A percentile compares a stretch with the other conserved stretches of the same genome.
These are phyloP conservation scores for Paspalum notatum DNA, from an alignment of 176 grass and related monocot genomes.

Conservation along the genomic window DNA sequence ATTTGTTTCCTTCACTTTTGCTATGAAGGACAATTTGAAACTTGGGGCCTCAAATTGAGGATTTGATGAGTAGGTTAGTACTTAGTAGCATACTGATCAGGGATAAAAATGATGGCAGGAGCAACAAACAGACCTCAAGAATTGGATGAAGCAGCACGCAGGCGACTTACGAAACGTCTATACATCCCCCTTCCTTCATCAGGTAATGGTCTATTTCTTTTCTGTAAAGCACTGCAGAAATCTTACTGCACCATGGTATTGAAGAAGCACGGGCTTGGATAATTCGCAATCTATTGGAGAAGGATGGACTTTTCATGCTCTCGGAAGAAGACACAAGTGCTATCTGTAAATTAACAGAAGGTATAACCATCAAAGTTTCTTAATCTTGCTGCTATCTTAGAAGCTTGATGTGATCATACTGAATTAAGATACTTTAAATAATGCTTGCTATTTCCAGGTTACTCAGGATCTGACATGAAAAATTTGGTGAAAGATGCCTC, in stretches of 20 bases:
- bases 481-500: slow-evolving; percentile 98
- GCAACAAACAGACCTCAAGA: slow-evolving; percentile 98
- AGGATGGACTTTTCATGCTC: slow-evolving; percentile 93
- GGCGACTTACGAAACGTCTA: slow-evolving; percentile 86
- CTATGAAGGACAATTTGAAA: not conserved
- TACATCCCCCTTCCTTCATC: slow-evolving; percentile 96
- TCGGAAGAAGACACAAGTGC: slow-evolving; percentile 70
- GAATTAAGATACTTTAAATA: slow-evolving; percentile 28
- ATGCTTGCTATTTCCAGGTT: slow-evolving; percentile 60
- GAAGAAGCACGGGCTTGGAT: slow-evolving; percentile 92
- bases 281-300: slow-evolving; percentile 79
- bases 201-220: slow-evolving; percentile 55
- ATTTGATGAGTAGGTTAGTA: not conserved
- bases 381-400: slow-evolving; percentile 33
- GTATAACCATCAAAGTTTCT: slow-evolving; percentile 44
- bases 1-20: not conserved
- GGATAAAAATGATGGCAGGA: slow-evolving; percentile 55
- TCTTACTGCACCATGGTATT: slow-evolving; percentile 42
- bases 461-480: slow-evolving; percentile 99
- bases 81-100: slow-evolving; percentile 22
- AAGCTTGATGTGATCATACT: slow-evolving; percentile 27
- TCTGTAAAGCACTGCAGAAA: slow-evolving; percentile 9
- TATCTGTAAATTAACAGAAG: slow-evolving; percentile 93
- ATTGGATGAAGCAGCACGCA: slow-evolving; percentile 96
- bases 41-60: not conserved